phyloP scores from a whole-genome alignment of 306 rosid species.

The Parietaria judaica region DNA sequence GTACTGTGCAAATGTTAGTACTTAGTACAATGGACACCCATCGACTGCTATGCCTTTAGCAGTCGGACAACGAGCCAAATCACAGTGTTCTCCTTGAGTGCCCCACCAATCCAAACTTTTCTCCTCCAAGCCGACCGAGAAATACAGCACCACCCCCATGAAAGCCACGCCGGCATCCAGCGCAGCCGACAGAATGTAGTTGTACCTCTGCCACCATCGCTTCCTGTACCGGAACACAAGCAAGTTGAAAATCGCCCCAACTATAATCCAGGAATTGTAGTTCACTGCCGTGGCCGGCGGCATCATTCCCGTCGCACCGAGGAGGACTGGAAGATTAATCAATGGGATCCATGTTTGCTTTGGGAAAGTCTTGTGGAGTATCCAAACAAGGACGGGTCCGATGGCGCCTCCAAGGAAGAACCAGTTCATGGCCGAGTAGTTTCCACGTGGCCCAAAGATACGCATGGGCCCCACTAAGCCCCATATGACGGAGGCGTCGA shows the following conservation, averaged over 20 bases:
- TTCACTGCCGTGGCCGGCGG: slow-evolving; percentile 74
- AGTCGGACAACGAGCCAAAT: slow-evolving; percentile 57
- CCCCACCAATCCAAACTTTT: slow-evolving; percentile 68
- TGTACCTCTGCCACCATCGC: slow-evolving; percentile 89
- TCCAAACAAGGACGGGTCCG: slow-evolving; percentile 66
- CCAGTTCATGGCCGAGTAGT: slow-evolving; percentile 67
- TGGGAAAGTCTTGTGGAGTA: slow-evolving; percentile 60
- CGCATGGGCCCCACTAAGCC: slow-evolving; percentile 66
- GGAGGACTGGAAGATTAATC: slow-evolving; percentile 76
- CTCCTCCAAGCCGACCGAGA: slow-evolving; percentile 45
- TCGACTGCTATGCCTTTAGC: slow-evolving; percentile 47
- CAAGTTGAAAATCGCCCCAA: slow-evolving; percentile 69
- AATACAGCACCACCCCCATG: slow-evolving; percentile 61
- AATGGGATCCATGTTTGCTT: slow-evolving; percentile 64
- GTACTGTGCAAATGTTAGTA: slow-evolving; percentile 3
- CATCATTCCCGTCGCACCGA: slow-evolving; percentile 72
- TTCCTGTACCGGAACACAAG: slow-evolving; percentile 67
- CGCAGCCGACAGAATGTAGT: slow-evolving; percentile 75
- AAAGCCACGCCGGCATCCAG: slow-evolving; percentile 83
- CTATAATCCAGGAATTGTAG: slow-evolving; percentile 65
- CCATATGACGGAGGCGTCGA: slow-evolving; percentile 86
- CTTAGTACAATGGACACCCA: slow-evolving; percentile 41
- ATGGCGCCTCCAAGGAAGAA: slow-evolving; percentile 74
- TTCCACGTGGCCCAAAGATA: slow-evolving; percentile 62
- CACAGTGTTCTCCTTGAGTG: slow-evolving; percentile 59